A percentile compares a stretch with the other conserved stretches of the same genome.
Conservation (phyloP, 2,329 filamentous ascomycete genomes). For the Aschersonia sp. region DNA sequence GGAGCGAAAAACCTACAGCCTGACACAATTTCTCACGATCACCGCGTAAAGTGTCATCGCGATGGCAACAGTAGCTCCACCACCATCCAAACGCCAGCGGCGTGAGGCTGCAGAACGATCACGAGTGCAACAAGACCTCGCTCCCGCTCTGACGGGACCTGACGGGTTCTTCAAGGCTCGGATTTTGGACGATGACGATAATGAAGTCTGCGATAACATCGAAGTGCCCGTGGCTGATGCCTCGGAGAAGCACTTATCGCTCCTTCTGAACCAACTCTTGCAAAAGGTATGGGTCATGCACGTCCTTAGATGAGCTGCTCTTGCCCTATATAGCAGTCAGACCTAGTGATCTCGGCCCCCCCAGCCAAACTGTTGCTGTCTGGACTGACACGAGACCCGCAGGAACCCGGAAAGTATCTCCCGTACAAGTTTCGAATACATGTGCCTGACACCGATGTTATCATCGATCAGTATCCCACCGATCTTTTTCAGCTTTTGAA, state of each 20-base stretch:
- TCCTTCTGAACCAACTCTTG: conserved; percentile 73
- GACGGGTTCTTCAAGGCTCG: conserved; percentile 71
- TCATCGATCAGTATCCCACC: conserved; percentile 41
- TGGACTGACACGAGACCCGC: background rate
- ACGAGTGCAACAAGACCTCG: conserved; percentile 61
- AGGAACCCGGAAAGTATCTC: conserved; percentile 42
- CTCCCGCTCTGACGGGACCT: conserved; percentile 50
- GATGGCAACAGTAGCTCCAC: conserved; percentile 76
- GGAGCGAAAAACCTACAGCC: too few species aligned
- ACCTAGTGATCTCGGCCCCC: background rate
- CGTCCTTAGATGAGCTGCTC: background rate
- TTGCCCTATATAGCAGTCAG: background rate
- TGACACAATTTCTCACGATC: background rate
- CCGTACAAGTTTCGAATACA: conserved; percentile 48
- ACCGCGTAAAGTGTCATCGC: background rate
- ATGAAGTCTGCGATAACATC: conserved; percentile 56
- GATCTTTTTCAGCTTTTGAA: conserved; percentile 40
- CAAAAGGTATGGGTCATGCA: conserved; percentile 39
- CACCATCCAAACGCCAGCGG: conserved; percentile 77
- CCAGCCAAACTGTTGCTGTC: background rate
- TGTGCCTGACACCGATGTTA: conserved; percentile 35
- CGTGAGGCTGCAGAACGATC: conserved; percentile 59
- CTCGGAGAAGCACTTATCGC: conserved; percentile 76
- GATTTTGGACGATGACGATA: conserved; percentile 68
- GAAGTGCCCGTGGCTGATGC: conserved; percentile 73